Conservation (phyloP, 495 filamentous ascomycete species). For the Paragyromitra xinjiangensis region DNA sequence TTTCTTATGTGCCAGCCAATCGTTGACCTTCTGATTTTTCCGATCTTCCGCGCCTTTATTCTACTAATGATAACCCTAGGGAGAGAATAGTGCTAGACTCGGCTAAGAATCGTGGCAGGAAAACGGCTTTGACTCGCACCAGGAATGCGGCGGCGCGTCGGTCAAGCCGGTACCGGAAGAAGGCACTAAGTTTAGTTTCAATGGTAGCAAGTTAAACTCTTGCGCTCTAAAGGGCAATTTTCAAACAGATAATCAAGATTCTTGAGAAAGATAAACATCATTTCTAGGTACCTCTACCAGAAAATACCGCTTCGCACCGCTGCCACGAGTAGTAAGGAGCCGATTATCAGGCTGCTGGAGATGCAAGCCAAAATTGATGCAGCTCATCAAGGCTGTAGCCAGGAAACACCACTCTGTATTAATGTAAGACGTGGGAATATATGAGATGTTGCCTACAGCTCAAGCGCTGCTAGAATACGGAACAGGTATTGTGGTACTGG, state of each 20-base stretch:
- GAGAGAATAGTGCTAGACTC: too few species aligned
- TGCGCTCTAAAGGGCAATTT: too few species aligned
- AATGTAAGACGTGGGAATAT: neutral
- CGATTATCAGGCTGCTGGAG: neutral
- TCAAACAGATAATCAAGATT: neutral
- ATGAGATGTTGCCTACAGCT: neutral
- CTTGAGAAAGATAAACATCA: neutral
- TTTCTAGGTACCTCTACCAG: neutral
- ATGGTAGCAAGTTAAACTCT: too few species aligned
- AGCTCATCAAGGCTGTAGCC: neutral
- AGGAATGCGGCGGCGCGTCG: too few species aligned
- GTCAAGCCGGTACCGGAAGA: too few species aligned
- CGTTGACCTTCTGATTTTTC: too few species aligned
- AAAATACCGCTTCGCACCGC: neutral
- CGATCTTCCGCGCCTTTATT: too few species aligned
- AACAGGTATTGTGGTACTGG: neutral
- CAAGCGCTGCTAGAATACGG: neutral
- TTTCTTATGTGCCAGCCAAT: too few species aligned
- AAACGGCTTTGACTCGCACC: too few species aligned
- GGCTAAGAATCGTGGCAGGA: too few species aligned
- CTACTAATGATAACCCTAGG: too few species aligned
- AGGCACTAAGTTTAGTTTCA: too few species aligned
- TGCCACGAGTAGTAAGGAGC: neutral
- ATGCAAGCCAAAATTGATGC: neutral
- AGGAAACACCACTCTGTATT: neutral